Base-by-base conservation (phyloP, 495 filamentous ascomycete species). In the Penicillium canariense region DNA sequence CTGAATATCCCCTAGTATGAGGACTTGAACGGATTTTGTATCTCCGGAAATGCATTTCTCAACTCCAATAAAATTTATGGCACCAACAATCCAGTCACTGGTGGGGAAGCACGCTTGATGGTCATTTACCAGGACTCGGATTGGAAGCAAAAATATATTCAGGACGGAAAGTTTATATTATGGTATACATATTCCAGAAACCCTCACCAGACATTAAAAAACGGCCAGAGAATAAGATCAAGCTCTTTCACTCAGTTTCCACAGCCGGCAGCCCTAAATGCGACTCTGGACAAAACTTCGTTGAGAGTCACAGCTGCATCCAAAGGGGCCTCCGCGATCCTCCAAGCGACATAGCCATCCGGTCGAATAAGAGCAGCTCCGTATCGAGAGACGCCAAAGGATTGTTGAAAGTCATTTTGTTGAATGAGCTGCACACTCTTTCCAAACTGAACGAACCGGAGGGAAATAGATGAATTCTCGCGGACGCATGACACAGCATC, bases 331-430 rank as follows among this genome's bases (percentile, higher is more conserved):
- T 58, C 45, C 4, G 34, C 40, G 32, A 44, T 32, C 17, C 57
- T 62, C 68, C 68, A 70, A 4, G 68, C 57, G 47, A 70, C 55
- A 56, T 68, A 68, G 12, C 68, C 65, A 52, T 70, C 65, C 1
- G 68, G 68, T 2, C 68, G 55, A 48, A 68, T 32, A 7, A 70
- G 58, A 39, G 34, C 48, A 12, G 63, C 65, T 3, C 68, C 68
- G 11, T 17, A 59, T 0, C 23, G 15, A n/a, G 56, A 60, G 11
- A 70, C 36, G 0, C 58, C 58, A 22, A 68, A 51, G 2, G 44
- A 20, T 14, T 25, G 8, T 23, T 50, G 35, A 45, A 65, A 61
- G 7, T 56, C 54, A 14, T 22, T 35, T 17, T 35, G 20, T 4
- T 42, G 44, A 20, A 44, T 3, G 12, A 60, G 23, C 18, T 39